Conservation (phyloP, 2,329 filamentous ascomycete genomes). For the Aspergillus glaucus region DNA sequence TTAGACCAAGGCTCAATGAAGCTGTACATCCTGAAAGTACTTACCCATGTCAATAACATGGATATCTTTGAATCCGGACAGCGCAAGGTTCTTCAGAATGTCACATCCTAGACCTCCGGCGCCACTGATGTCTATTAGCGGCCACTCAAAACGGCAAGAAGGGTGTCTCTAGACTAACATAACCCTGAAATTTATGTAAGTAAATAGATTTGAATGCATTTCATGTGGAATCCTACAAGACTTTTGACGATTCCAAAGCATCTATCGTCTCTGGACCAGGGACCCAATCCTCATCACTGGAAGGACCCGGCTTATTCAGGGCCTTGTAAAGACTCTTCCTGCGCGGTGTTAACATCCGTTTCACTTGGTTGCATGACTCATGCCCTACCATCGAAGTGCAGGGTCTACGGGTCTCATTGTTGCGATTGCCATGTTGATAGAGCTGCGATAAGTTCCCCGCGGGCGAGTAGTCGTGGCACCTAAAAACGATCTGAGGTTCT, state of each 20-base stretch:
- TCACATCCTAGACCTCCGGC: slow-evolving; percentile 93
- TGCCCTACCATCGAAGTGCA: slow-evolving; percentile 12
- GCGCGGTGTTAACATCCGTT: slow-evolving; percentile 9
- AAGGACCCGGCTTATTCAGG: slow-evolving; percentile 70
- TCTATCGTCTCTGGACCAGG: slow-evolving; percentile 48
- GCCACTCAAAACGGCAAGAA: slow-evolving; percentile 3
- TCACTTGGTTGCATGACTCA: background rate
- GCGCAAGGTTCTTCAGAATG: slow-evolving; percentile 89
- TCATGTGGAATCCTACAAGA: slow-evolving; percentile 53
- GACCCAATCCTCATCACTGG: slow-evolving; percentile 61
- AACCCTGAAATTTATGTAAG: slow-evolving; percentile 39
- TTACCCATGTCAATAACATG: slow-evolving; percentile 98
- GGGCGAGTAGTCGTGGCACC: background rate
- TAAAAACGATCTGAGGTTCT: background rate
- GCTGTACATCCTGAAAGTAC: slow-evolving; percentile 15
- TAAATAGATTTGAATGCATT: slow-evolving; percentile 1
- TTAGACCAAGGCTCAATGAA: slow-evolving; percentile 7
- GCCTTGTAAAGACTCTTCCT: slow-evolving; percentile 84
- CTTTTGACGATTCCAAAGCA: slow-evolving; percentile 62
- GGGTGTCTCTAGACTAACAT: slow-evolving; percentile 37
- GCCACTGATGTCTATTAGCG: slow-evolving; percentile 54
- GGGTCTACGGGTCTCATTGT: slow-evolving; percentile 10
- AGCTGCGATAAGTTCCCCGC: background rate
- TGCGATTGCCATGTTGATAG: slow-evolving; percentile 3
- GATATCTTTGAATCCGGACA: slow-evolving; percentile 93